A percentile compares a stretch with the other conserved stretches of the same genome.
phyloP scores from a whole-genome alignment of 176 grass and related monocot species.

The Ensete glaucum region DNA sequence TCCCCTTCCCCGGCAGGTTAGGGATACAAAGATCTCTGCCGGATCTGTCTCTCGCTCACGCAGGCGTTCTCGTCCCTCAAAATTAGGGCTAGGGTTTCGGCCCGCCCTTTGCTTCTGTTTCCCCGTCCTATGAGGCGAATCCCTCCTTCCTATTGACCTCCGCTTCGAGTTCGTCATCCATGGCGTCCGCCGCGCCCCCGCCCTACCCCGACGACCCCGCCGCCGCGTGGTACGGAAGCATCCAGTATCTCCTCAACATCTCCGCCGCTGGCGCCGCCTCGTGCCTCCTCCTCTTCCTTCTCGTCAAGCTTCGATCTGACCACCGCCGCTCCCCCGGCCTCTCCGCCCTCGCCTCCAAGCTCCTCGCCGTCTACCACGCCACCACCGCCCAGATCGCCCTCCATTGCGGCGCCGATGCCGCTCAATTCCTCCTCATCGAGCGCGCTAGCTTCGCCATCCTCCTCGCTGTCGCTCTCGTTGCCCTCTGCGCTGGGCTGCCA shows the following conservation, averaged over 20 bases:
- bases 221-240: conserved; percentile 79
- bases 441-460: conserved; percentile 73
- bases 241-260: conserved; percentile 95
- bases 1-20: too few species aligned
- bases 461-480: conserved; percentile 39
- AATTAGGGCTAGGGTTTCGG: too few species aligned
- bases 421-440: conserved; percentile 92
- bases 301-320: conserved; percentile 89
- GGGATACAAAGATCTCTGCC: too few species aligned
- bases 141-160: neutral
- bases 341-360: conserved; percentile 74
- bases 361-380: conserved; percentile 84
- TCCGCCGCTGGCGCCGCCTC: conserved; percentile 63
- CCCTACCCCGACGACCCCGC: conserved; percentile 37
- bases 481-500: conserved; percentile 45
- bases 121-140: too few species aligned
- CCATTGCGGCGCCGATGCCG: conserved; percentile 93
- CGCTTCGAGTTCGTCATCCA: neutral
- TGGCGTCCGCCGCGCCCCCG: conserved; percentile 16
- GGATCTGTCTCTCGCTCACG: too few species aligned
- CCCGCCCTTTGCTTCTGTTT: too few species aligned
- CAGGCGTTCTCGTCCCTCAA: too few species aligned
- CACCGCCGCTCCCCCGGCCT: conserved; percentile 94
- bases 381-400: conserved; percentile 87
- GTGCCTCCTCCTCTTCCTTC: conserved; percentile 83